A percentile compares a stretch with the other conserved stretches of the same genome.
These are phyloP conservation scores for Neurospora crassa DNA, from an alignment of 2,329 filamentous ascomycete genomes.

Conservation along the genomic window DNA sequence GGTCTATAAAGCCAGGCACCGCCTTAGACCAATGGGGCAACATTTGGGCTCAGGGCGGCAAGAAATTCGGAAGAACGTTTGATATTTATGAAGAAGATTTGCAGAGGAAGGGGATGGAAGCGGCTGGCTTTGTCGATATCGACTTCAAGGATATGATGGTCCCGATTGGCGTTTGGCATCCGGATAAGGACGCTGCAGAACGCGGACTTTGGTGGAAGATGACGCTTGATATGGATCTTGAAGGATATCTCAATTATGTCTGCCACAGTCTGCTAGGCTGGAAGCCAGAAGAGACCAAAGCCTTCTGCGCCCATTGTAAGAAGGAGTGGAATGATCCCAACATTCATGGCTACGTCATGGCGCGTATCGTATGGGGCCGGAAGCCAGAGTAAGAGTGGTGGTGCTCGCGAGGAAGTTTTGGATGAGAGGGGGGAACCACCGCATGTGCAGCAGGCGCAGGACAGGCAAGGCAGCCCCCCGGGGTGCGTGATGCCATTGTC, in stretches of 20 bases:
- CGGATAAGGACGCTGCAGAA: constrained; percentile 8
- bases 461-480: not conserved
- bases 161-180: constrained; percentile 5
- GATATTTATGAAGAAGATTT: not conserved
- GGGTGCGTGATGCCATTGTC: not conserved
- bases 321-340: constrained; percentile 8
- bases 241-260: constrained; percentile 12
- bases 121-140: constrained; percentile 13
- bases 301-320: constrained; percentile 9
- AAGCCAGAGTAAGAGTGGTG: not conserved
- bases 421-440: not conserved
- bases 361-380: constrained; percentile 3
- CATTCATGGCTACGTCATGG: not conserved
- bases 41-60: constrained; percentile 7
- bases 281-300: constrained; percentile 11
- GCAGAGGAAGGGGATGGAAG: constrained; percentile 6
- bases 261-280: constrained; percentile 13
- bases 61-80: constrained; percentile 4
- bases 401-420: not conserved
- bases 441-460: not conserved
- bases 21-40: constrained; percentile 17
- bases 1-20: constrained; percentile 8
- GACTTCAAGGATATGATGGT: constrained; percentile 4
- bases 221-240: constrained; percentile 7
- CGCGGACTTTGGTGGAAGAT: constrained; percentile 4